phyloP scores from a whole-genome alignment of 345 rosid genomes.

The Camelina neglecta region DNA sequence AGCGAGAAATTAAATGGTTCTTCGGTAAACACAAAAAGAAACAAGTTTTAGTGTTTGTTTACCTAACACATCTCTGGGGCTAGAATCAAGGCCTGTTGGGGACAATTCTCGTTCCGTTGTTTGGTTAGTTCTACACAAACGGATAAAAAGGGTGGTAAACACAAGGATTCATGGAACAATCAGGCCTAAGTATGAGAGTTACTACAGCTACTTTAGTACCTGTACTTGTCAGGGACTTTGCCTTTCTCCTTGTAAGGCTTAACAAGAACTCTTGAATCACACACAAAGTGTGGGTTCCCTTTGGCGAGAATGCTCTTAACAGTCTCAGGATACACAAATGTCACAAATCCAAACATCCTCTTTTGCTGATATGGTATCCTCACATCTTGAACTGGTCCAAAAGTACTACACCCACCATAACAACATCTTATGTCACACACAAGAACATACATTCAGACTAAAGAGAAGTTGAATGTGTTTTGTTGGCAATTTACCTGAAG shows the following conservation, averaged over 20 bases:
- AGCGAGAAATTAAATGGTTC: not conserved
- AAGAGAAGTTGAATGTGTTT: conserved; percentile 15
- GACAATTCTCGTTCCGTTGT: conserved; percentile 44
- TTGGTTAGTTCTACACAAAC: conserved; percentile 40
- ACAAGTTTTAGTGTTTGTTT: conserved; percentile 43
- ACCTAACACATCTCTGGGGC: conserved; percentile 58
- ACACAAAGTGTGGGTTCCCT: conserved; percentile 93
- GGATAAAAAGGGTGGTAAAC: not conserved
- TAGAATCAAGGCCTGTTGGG: conserved; percentile 84
- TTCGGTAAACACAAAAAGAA: conserved; percentile 9
- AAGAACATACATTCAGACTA: conserved; percentile 5
- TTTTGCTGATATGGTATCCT: conserved; percentile 95
- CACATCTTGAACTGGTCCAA: conserved; percentile 98
- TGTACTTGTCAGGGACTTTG: conserved; percentile 86
- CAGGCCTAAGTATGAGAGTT: conserved; percentile 11
- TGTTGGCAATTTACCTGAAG: conserved; percentile 61
- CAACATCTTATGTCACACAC: conserved; percentile 29
- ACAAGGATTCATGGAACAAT: conserved; percentile 21
- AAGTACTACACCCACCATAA: conserved; percentile 52
- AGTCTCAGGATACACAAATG: conserved; percentile 86
- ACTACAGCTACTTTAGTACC: conserved; percentile 43
- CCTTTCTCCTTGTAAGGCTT: conserved; percentile 99
- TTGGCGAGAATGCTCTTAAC: conserved; percentile 88
- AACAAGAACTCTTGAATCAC: conserved; percentile 88
- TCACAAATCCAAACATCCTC: conserved; percentile 96